A percentile compares a stretch with the other conserved stretches of the same genome.
Evolutionary conservation across 352 stramenopile species (phyloP).

Genomic region (Globisporangium ultimum): DNA sequence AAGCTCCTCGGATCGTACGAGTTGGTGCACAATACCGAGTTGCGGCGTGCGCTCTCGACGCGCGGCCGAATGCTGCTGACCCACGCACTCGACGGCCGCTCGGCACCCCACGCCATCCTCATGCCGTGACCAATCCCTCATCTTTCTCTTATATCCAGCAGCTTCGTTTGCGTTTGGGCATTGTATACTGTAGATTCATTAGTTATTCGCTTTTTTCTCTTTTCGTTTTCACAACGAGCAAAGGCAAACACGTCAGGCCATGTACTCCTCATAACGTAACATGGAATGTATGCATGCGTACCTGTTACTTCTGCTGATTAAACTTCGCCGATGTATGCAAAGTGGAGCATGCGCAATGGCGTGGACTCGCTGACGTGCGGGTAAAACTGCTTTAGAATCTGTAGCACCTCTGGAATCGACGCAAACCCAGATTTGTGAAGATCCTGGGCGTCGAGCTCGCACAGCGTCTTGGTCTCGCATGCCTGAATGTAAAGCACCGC

Average conservation of each 20-base stretch:
- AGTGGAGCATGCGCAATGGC: conserved; percentile 46
- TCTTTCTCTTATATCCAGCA: too few relatives aligned
- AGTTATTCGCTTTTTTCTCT: too few relatives aligned
- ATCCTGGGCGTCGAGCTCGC: conserved; percentile 24
- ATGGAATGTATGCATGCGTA: too few relatives aligned
- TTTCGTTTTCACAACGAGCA: too few relatives aligned
- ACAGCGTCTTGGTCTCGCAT: conserved; percentile 26
- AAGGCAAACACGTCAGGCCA: too few relatives aligned
- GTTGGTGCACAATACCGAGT: conserved; percentile 2
- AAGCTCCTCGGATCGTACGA: background rate
- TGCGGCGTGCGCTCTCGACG: conserved; percentile 20
- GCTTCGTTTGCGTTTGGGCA: too few relatives aligned
- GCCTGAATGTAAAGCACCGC: conserved; percentile 43
- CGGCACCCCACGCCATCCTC: background rate
- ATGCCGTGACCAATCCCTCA: too few relatives aligned
- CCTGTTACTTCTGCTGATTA: too few relatives aligned
- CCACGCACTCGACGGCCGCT: conserved; percentile 13
- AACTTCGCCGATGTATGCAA: conserved; percentile 28
- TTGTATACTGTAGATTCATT: too few relatives aligned
- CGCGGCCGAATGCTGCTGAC: conserved; percentile 20
- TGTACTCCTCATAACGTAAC: too few relatives aligned
- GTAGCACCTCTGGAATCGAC: conserved; percentile 33
- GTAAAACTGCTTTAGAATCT: conserved; percentile 56
- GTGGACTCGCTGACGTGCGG: conserved; percentile 37
- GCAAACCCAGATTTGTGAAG: conserved; percentile 44